Percentiles rank a stretch among this genome's conserved stretches.
Evolutionary conservation across 495 filamentous ascomycete species (phyloP).

Genomic region (Aspergillus heteromorphus): DNA sequence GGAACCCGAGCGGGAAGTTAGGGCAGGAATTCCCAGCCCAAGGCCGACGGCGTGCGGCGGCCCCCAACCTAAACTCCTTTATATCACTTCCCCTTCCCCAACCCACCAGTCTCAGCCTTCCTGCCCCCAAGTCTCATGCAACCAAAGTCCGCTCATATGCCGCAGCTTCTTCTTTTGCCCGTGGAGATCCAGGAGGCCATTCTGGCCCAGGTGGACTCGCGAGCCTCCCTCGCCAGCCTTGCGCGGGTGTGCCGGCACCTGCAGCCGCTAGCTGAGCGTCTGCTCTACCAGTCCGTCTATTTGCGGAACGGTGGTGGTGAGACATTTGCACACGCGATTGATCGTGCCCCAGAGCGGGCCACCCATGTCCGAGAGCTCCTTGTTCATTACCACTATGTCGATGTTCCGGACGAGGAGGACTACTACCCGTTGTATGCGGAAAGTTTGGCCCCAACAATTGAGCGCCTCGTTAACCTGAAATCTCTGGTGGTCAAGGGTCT

Average conservation of each 20-base stretch:
- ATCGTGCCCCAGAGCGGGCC: neutral
- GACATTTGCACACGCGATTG: neutral
- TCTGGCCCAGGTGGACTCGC: neutral
- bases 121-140: neutral
- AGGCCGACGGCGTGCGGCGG: neutral
- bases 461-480: neutral
- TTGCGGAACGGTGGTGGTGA: neutral
- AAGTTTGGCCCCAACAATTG: neutral
- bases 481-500: conserved; percentile 4
- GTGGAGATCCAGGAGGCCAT: neutral
- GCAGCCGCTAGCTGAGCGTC: neutral
- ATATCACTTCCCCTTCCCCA: neutral
- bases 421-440: conserved; percentile 1
- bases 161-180: neutral
- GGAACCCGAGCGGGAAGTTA: neutral
- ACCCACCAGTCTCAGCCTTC: no score
- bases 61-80: neutral
- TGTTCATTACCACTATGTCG: conserved; percentile 8
- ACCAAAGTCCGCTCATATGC: neutral
- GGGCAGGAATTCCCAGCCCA: no score
- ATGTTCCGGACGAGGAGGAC: neutral
- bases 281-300: conserved; percentile 2
- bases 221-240: neutral
- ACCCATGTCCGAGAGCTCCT: neutral
- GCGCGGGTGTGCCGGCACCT: conserved; percentile 1